phyloP scores from a whole-genome alignment of 129 eudicot genomes.

The Arctium lappa region DNA sequence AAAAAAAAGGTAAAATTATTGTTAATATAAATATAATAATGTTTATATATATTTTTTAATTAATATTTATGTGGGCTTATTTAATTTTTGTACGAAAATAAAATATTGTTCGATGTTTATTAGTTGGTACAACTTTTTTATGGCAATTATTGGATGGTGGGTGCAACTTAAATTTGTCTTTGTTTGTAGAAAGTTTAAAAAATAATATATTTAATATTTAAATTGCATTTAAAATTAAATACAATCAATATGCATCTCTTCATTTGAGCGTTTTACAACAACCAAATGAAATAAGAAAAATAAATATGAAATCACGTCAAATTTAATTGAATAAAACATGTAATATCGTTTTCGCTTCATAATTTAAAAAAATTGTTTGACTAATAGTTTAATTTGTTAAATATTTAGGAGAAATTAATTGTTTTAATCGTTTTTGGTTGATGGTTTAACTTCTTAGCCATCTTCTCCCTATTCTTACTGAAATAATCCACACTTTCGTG shows the following conservation, averaged over 20 bases:
- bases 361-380: background rate
- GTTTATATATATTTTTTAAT: background rate
- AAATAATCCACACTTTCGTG: too few relatives aligned
- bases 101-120: background rate
- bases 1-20: too few relatives aligned
- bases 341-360: background rate
- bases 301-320: background rate
- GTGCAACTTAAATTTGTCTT: slow-evolving; percentile 16
- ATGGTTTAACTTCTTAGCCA: too few relatives aligned
- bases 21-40: background rate
- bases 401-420: background rate
- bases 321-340: background rate
- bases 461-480: too few relatives aligned
- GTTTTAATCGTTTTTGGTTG: too few relatives aligned
- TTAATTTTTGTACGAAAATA: background rate
- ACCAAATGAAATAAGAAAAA: background rate
- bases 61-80: background rate
- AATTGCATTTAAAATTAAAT: background rate
- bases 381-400: background rate
- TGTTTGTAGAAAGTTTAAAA: background rate
- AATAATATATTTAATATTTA: background rate
- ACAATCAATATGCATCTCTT: background rate
- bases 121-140: background rate
- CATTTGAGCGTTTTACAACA: background rate
- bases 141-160: slow-evolving; percentile 18